Evolutionary conservation across 2,329 filamentous ascomycete species (phyloP), one percentile per base, ranked within the genome.

Genomic region (Mariannaea sp.): DNA sequence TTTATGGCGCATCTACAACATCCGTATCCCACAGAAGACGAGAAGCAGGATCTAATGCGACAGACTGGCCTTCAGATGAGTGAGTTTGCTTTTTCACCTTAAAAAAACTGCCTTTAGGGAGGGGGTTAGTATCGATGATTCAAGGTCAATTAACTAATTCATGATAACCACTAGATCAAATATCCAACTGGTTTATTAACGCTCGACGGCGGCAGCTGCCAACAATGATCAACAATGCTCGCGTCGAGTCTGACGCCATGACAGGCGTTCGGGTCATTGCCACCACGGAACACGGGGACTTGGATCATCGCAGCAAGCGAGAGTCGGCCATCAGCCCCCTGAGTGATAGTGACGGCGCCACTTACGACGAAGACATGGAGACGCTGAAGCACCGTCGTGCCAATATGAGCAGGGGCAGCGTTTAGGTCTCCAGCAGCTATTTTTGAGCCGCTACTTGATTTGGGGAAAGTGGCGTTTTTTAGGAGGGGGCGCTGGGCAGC

Each of bases 21-120:
- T 66, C 90, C 91, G 0, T 96, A 96, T 68, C 91, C 91, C 1
- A 92, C 86, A 4, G 90, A 95, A 70, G 90, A 95, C 58, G 88
- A 95, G 74, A 95, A 96, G 72, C 84, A 92, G 67, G 83, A 89
- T 54, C 79, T 96, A 41, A 90, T 92, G 80, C 80, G 81, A 40
- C 78, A 85, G 66, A 96, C 91, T 1, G 85, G 85, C 1, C 76
- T 96, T 22, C 87, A 89, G 49, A 87, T 95, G 76, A 92, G 88
- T 84, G 79, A 77, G 85, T 82, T 68, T 61, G 41, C 19, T 10
- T 13, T 19, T 5, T 14, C 38, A n/a, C n/a, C n/a, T n/a, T n/a
- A n/a, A n/a, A n/a, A n/a, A 19, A 32, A 20, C 9, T 20, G 20
- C 32, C 32, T 40, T 30, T 46, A 33, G 36, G 39, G 14, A 10